phyloP scores from a whole-genome alignment of 2,329 filamentous ascomycete genomes.

The Eutypella sp. region DNA sequence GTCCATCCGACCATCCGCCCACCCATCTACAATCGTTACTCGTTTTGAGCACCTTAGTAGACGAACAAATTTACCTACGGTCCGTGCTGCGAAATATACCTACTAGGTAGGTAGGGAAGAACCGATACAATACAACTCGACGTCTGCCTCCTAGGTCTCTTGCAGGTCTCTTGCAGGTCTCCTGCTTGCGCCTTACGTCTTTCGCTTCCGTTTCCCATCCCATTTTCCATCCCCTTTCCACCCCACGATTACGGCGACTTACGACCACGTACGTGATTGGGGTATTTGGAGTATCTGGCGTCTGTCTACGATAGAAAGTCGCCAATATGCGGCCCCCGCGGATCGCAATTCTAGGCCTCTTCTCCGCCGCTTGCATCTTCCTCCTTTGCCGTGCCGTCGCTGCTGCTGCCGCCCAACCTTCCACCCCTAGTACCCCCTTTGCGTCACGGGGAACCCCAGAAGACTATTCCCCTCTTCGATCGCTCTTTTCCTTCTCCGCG shows the following conservation, averaged over 20 bases:
- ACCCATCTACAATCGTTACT: no score
- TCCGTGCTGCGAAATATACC: no score
- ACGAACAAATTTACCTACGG: no score
- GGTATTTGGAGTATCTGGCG: no score
- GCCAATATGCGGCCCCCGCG: conserved; percentile 50
- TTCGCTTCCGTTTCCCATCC: background rate
- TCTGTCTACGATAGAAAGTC: no score
- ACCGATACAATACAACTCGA: no score
- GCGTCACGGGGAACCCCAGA: conserved; percentile 25
- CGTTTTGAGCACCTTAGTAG: no score
- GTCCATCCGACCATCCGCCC: no score
- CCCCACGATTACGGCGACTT: no score
- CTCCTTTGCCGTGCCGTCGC: conserved; percentile 49
- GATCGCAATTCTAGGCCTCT: conserved; percentile 49
- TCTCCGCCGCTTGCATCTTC: conserved; percentile 49
- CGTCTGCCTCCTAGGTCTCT: no score
- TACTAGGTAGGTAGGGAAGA: no score
- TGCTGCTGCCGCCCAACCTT: conserved; percentile 23
- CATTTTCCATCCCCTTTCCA: background rate
- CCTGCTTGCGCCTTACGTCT: background rate
- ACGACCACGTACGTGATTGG: no score
- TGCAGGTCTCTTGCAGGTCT: background rate
- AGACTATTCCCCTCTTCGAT: conserved; percentile 44
- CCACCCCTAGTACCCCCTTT: conserved; percentile 1
- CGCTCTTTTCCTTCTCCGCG: conserved; percentile 65